Conservation (phyloP, 495 filamentous ascomycete species). For the Cryomyces antarcticus region DNA sequence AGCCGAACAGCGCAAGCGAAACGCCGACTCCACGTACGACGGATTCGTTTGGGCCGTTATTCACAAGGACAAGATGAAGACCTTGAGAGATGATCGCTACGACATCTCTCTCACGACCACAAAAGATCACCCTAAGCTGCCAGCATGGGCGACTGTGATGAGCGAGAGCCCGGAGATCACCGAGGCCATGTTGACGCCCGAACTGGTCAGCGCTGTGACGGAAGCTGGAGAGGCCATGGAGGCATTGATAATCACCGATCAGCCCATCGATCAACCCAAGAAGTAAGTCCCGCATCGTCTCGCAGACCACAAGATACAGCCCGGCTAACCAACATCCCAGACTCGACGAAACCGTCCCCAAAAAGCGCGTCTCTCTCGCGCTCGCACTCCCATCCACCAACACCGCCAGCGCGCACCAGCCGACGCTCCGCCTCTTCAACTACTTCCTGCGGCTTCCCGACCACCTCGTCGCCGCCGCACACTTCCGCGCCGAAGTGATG, state of each 20-base stretch:
- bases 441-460: slow-evolving; percentile 76
- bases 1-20: slow-evolving; percentile 30
- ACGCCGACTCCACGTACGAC: slow-evolving; percentile 61
- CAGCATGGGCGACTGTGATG: slow-evolving; percentile 88
- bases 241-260: slow-evolving; percentile 75
- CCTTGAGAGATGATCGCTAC: slow-evolving; percentile 78
- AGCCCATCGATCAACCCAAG: slow-evolving; percentile 72
- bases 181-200: slow-evolving; percentile 64
- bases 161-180: slow-evolving; percentile 89
- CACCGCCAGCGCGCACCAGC: slow-evolving; percentile 35
- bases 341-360: slow-evolving; percentile 63
- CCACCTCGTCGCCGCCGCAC: slow-evolving; percentile 49
- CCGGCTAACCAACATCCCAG: slow-evolving; percentile 20
- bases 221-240: slow-evolving; percentile 67
- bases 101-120: slow-evolving; percentile 83
- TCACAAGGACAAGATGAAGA: slow-evolving; percentile 84
- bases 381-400: slow-evolving; percentile 43
- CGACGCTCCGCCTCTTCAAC: slow-evolving; percentile 53
- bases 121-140: slow-evolving; percentile 76
- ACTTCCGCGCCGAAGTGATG: slow-evolving; percentile 76
- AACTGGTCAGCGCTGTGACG: slow-evolving; percentile 63
- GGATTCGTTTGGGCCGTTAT: slow-evolving; percentile 89
- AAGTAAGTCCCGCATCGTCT: slow-evolving; percentile 36
- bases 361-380: slow-evolving; percentile 69
- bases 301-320: no score